These are phyloP conservation scores for Tulasnella sp. DNA, from an alignment of 768 basidiomycete genomes.

Conservation along the genomic window DNA sequence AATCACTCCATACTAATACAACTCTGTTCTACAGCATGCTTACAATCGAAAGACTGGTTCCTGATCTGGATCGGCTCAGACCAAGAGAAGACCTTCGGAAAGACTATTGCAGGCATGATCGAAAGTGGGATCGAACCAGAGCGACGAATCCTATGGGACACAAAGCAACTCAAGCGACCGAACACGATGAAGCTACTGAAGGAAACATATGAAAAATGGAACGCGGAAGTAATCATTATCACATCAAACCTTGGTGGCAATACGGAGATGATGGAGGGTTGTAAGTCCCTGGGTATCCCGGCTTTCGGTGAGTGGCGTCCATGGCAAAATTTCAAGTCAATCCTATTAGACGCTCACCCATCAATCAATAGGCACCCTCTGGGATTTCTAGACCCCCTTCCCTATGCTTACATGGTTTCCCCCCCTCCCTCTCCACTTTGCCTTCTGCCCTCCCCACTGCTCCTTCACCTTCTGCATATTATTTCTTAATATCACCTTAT, in stretches of 20 bases:
- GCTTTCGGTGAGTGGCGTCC: constrained; percentile 32
- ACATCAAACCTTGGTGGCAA: constrained; percentile 77
- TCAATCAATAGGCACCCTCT: constrained; percentile 47
- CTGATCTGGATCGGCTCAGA: constrained; percentile 46
- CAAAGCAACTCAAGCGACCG: constrained; percentile 56
- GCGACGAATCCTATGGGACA: constrained; percentile 68
- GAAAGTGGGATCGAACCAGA: constrained; percentile 61
- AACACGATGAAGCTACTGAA: constrained; percentile 67
- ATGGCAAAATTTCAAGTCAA: constrained; percentile 8
- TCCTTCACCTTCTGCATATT: background rate
- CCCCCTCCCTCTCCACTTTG: background rate
- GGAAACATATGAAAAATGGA: constrained; percentile 57
- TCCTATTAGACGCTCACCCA: constrained; percentile 10
- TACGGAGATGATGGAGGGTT: constrained; percentile 68
- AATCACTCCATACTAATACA: background rate
- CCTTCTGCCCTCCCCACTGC: constrained; percentile 10
- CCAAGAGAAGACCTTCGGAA: constrained; percentile 76
- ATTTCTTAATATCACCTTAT: background rate
- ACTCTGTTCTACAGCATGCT: constrained; percentile 33
- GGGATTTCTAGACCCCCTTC: constrained; percentile 44
- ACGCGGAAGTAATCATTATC: constrained; percentile 74
- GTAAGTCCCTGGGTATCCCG: constrained; percentile 57
- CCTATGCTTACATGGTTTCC: background rate
- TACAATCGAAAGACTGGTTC: constrained; percentile 66
- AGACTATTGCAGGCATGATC: constrained; percentile 65